Base-by-base conservation (phyloP, 768 basidiomycete genomes). In the Kockovaella imperatae region DNA sequence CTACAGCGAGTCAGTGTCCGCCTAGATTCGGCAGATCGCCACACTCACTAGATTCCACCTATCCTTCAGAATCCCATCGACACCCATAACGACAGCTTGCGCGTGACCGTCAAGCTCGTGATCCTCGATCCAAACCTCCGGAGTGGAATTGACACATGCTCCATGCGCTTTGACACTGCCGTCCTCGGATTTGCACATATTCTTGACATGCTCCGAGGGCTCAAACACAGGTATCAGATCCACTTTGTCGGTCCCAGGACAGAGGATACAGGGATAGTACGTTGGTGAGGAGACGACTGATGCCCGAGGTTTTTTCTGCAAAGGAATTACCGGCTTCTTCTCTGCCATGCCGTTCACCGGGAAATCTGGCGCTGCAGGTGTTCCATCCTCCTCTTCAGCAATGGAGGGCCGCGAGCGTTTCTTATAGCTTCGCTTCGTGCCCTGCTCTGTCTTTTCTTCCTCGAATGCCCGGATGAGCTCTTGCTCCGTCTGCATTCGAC, bases 121-220 rank as follows among this genome's bases (percentile, higher is more conserved):
- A 4, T 83, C 64, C 34, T 80, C 80, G 20, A 93, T 79, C 83
- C 88, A 93, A 0, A 90, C 88, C 69, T 96, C 89, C 0, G 91
- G 93, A 6, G 95, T 77, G 14, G 87, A 78, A 32, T 75, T 78
- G 4, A 84, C 88, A 63, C 88, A 93, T 6, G 76, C 71, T 56
- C 82, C 82, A 68, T 95, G 89, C 0, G 86, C 87, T 76, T 77
- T 72, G 71, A 61, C 70, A 71, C 7, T 80, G 81, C 20, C 81
- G 74, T 61, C 83, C 83, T 29, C 57, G 82, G 84, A 52, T 82
- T 87, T 14, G 42, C 47, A 62, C 4, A 46, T 52, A 13, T 45
- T 42, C 31, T 51, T 52, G 29, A 83, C 83, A 60, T 78, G 82
- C 5, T 45, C 53, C 6, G 53, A 31, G n/a, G 68, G 57, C 25